Base-by-base conservation (phyloP, 305 asterid species). In the Plantago lanceolata region DNA sequence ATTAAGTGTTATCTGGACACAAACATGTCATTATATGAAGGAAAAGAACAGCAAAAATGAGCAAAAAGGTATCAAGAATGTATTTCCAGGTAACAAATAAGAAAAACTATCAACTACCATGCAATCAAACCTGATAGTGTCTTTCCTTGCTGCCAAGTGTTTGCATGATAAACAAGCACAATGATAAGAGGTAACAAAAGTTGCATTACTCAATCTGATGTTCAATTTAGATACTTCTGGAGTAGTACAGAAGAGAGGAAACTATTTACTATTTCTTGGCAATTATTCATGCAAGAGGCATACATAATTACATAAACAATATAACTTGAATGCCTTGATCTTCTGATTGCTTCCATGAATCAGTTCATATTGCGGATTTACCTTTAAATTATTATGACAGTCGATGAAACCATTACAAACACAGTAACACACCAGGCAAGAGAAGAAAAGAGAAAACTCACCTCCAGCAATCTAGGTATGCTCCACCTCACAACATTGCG, bases 401-500 rank as follows among this genome's bases (percentile, higher is more conserved):
- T n/a, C 49, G 18, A 37, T 29, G 0, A 40, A 35, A 40, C 20
- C 6, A 35, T 13, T 48, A n/a, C 50, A 51, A 37, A 59, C 40
- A 21, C 52, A 24, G n/a, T n/a, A n/a, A n/a, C n/a, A n/a, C n/a
- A n/a, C 54, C 59, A 26, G 59, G 50, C 12, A 57, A 57, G 48
- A 57, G 26, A 52, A 18, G 61, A 50, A 20, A 11, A 57, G 12
- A 37, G 53, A 20, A 44, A 44, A 72, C 47, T 15, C 73, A 89
- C 96, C 93, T 90, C 94, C 58, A 90, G 74, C 65, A 84, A 45
- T 26, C 78, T 80, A 21, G 95, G 85, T 62, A 90, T 75, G 77
- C 96, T 85, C 89, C 95, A 90, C 65, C 76, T 77, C 28, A 90
- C 95, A 60, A 90, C 76, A 74, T 90, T 90, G 72, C 86, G 87